phyloP scores from a whole-genome alignment of 306 rosid genomes.

The Castanopsis chinensis region DNA sequence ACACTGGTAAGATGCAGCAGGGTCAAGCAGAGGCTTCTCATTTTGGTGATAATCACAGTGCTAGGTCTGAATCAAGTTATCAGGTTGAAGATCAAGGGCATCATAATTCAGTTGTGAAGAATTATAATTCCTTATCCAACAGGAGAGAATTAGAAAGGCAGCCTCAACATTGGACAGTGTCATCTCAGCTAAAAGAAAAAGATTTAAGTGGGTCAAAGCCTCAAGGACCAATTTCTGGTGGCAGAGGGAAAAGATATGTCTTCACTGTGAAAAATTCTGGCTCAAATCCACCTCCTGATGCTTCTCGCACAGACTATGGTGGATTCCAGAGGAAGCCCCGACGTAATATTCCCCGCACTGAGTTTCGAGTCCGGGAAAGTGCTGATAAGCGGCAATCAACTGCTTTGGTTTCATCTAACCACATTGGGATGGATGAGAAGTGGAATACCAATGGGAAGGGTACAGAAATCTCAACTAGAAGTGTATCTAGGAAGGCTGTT shows the following conservation, averaged over 20 bases:
- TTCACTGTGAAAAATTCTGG: constrained; percentile 67
- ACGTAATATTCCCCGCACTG: constrained; percentile 67
- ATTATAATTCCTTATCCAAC: constrained; percentile 24
- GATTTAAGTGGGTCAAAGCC: constrained; percentile 45
- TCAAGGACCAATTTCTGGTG: constrained; percentile 46
- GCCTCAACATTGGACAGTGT: constrained; percentile 34
- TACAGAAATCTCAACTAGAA: constrained; percentile 42
- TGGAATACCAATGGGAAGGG: constrained; percentile 49
- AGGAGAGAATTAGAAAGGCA: constrained; percentile 47
- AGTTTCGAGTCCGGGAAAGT: constrained; percentile 78
- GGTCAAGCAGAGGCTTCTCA: constrained; percentile 38
- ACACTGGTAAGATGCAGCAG: constrained; percentile 39
- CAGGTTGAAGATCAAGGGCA: constrained; percentile 41
- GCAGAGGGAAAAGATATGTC: constrained; percentile 68
- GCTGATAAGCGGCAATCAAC: constrained; percentile 55
- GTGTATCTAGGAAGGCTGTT: constrained; percentile 50
- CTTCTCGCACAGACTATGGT: constrained; percentile 39
- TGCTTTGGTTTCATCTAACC: constrained; percentile 42
- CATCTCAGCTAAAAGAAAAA: constrained; percentile 47
- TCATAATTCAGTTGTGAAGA: constrained; percentile 41
- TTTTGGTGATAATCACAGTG: constrained; percentile 32
- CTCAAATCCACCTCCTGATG: constrained; percentile 53
- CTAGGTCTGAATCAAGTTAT: constrained; percentile 39
- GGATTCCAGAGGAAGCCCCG: constrained; percentile 69
- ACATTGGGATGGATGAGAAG: constrained; percentile 44